A percentile compares a stretch with the other conserved stretches of the same genome.
Conservation (phyloP, 805 yeast species). For the Blastobotrys muscicola region DNA sequence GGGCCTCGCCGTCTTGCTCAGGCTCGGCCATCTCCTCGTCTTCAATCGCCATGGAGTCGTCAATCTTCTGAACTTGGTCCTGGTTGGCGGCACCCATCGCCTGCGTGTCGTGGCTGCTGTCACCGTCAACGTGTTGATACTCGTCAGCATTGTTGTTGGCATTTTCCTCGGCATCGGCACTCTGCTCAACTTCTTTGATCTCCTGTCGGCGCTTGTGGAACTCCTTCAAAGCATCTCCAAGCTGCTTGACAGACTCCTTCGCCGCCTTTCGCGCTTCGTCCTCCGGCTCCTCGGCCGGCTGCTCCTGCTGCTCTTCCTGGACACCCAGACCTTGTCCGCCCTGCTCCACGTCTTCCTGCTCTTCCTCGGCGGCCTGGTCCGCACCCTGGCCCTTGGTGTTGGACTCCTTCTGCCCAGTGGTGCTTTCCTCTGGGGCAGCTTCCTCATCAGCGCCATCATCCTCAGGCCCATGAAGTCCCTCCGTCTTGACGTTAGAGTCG, state of each 20-base stretch:
- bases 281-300: slow-evolving; percentile 51
- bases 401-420: slow-evolving; percentile 24
- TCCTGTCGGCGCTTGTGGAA: slow-evolving; percentile 87
- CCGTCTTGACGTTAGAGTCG: slow-evolving; percentile 40
- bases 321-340: slow-evolving; percentile 85
- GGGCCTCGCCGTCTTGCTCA: slow-evolving; percentile 25
- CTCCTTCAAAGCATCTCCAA: slow-evolving; percentile 87
- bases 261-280: slow-evolving; percentile 36
- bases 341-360: slow-evolving; percentile 70
- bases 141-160: slow-evolving; percentile 62
- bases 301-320: slow-evolving; percentile 83
- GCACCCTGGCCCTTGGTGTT: slow-evolving; percentile 44
- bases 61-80: slow-evolving; percentile 67
- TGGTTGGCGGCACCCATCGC: slow-evolving; percentile 85
- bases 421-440: slow-evolving; percentile 26
- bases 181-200: slow-evolving; percentile 54
- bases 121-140: slow-evolving; percentile 40
- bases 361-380: slow-evolving; percentile 66
- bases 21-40: slow-evolving; percentile 30
- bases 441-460: slow-evolving; percentile 43
- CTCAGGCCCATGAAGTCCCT: slow-evolving; percentile 71
- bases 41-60: slow-evolving; percentile 41
- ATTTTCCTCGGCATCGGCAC: slow-evolving; percentile 28
- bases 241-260: slow-evolving; percentile 61
- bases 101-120: slow-evolving; percentile 71